Conservation (phyloP, 2,329 filamentous ascomycete genomes). For the Grosmannia clavigera region DNA sequence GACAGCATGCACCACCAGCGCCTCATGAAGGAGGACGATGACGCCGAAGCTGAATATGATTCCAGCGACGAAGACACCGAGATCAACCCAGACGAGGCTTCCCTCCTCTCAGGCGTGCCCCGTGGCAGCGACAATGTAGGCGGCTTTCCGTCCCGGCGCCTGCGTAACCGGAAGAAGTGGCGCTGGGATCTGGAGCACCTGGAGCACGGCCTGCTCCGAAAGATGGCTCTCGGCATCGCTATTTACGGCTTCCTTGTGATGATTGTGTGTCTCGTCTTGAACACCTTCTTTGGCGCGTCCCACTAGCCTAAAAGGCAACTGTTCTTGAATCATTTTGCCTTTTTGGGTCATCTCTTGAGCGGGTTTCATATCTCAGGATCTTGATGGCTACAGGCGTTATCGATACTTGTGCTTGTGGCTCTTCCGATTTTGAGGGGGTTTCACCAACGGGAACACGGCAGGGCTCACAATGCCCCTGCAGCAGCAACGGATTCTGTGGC, state of each 20-base stretch:
- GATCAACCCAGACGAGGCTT: constrained; percentile 18
- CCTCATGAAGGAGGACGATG: constrained; percentile 82
- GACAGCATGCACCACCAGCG: constrained; percentile 78
- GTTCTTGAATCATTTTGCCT: no score
- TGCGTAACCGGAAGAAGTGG: constrained; percentile 42
- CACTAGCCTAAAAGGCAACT: constrained; percentile 30
- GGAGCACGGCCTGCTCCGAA: constrained; percentile 54
- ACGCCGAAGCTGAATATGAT: constrained; percentile 44
- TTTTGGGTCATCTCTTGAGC: not conserved
- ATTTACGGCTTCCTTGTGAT: constrained; percentile 82
- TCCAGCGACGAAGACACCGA: constrained; percentile 29
- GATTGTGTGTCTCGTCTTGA: constrained; percentile 75
- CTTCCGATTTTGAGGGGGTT: not conserved
- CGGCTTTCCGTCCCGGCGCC: constrained; percentile 21
- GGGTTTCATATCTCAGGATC: not conserved
- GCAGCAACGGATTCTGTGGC: not conserved
- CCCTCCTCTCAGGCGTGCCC: constrained; percentile 31
- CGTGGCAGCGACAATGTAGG: constrained; percentile 25
- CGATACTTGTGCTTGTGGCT: not conserved
- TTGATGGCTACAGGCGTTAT: no score
- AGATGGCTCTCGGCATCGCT: constrained; percentile 60
- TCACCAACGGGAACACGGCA: not conserved
- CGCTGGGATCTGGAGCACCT: constrained; percentile 51
- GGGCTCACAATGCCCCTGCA: not conserved
- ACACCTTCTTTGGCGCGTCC: constrained; percentile 62